These are phyloP conservation scores for Didymella pomorum DNA, from an alignment of 2,329 filamentous ascomycete species.

Conservation along the genomic window DNA sequence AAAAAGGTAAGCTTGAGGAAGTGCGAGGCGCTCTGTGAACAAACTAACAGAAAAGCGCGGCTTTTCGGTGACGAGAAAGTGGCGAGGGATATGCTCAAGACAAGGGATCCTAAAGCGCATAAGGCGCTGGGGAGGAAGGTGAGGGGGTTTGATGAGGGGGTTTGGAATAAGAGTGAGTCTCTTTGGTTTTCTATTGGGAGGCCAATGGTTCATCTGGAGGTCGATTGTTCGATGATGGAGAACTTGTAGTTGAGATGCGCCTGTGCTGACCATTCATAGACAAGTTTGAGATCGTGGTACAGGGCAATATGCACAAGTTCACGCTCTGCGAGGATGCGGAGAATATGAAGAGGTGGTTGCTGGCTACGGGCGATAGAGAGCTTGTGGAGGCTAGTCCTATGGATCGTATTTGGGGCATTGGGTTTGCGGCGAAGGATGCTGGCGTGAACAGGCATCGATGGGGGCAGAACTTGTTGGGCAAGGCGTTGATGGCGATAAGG, in stretches of 20 bases:
- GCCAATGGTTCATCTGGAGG: too few species aligned
- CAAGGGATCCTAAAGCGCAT: conserved; percentile 57
- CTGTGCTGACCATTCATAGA: too few species aligned
- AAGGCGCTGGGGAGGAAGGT: conserved; percentile 66
- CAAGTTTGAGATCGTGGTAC: conserved; percentile 63
- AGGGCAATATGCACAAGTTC: conserved; percentile 69
- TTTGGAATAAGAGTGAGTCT: conserved; percentile 59
- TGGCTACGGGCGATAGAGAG: conserved; percentile 67
- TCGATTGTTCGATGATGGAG: too few species aligned
- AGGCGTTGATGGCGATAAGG: conserved; percentile 68
- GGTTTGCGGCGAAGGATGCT: conserved; percentile 63
- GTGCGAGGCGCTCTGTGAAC: too few species aligned
- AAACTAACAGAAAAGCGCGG: conserved; percentile 54
- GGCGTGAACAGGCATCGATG: conserved; percentile 59
- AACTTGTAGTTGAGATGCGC: too few species aligned
- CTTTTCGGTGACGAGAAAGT: conserved; percentile 53
- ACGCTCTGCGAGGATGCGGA: conserved; percentile 53
- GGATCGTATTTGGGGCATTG: conserved; percentile 73
- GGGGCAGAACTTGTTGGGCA: conserved; percentile 72
- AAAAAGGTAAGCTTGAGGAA: too few species aligned
- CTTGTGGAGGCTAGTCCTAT: conserved; percentile 63
- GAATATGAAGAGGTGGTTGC: conserved; percentile 58
- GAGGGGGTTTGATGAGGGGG: conserved; percentile 58
- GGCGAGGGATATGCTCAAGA: conserved; percentile 60
- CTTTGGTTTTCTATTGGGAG: too few species aligned